phyloP scores from a whole-genome alignment of 352 stramenopile genomes.

The Phytophthora foliorum region DNA sequence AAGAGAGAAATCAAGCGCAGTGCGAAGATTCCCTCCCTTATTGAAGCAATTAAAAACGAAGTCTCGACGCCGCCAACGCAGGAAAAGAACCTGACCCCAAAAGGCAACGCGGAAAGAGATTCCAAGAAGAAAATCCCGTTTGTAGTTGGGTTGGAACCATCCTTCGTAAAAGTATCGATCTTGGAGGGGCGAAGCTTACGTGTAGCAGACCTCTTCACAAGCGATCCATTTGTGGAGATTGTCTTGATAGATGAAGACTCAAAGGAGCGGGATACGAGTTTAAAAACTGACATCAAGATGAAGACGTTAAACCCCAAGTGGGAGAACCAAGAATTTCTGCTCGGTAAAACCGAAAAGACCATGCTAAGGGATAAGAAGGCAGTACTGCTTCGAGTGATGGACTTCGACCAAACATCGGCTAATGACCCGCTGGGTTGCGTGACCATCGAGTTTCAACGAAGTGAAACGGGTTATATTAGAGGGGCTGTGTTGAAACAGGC shows the following conservation, averaged over 20 bases:
- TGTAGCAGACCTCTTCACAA: conserved; percentile 54
- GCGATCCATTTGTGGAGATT: conserved; percentile 73
- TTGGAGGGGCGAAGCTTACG: conserved; percentile 66
- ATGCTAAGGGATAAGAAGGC: conserved; percentile 70
- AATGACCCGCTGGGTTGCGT: conserved; percentile 68
- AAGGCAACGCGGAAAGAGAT: conserved; percentile 12
- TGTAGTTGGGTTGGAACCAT: conserved; percentile 45
- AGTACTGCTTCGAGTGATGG: conserved; percentile 67
- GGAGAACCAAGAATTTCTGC: conserved; percentile 75
- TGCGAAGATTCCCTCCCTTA: conserved; percentile 39
- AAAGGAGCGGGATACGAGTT: conserved; percentile 61
- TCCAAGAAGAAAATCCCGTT: conserved; percentile 18
- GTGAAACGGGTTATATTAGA: conserved; percentile 56
- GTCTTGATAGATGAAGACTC: conserved; percentile 55
- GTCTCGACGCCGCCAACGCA: conserved; percentile 5
- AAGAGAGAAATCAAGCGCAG: conserved; percentile 48
- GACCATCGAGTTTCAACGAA: conserved; percentile 65
- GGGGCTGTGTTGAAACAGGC: conserved; percentile 58
- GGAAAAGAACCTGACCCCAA: conserved; percentile 7
- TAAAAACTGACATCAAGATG: conserved; percentile 76
- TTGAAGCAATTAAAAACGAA: conserved; percentile 47
- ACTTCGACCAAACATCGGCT: conserved; percentile 58
- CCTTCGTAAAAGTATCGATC: conserved; percentile 70
- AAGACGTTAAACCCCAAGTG: conserved; percentile 77
- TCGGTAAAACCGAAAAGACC: conserved; percentile 61